Conservation (phyloP, 805 yeast species). For the Yarrowia sp. region DNA sequence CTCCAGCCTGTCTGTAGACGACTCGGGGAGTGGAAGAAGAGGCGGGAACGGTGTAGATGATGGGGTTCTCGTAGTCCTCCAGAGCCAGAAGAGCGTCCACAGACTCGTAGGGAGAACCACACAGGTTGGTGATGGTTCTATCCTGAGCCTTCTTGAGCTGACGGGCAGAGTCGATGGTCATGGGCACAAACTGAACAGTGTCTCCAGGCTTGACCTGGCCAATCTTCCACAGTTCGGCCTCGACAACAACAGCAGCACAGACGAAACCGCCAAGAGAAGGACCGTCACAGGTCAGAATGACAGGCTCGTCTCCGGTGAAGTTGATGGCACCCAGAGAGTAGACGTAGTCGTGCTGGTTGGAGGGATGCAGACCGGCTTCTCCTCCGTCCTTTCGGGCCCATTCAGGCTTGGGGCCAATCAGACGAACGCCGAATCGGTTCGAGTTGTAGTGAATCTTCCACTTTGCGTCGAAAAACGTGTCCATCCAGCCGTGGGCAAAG, state of each 20-base stretch:
- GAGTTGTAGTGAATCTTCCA: conserved; percentile 98
- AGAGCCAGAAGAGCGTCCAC: conserved; percentile 61
- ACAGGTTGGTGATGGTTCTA: conserved; percentile 33
- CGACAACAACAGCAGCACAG: conserved; percentile 92
- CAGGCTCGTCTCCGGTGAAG: conserved; percentile 98
- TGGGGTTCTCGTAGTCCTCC: conserved; percentile 67
- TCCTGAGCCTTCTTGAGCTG: conserved; percentile 61
- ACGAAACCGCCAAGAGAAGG: conserved; percentile 98
- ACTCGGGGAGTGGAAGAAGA: conserved; percentile 59
- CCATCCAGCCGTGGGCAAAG: conserved; percentile 70
- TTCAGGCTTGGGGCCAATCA: conserved; percentile 91
- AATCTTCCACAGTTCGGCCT: conserved; percentile 97
- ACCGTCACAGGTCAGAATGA: conserved; percentile 93
- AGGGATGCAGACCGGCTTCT: conserved; percentile 96
- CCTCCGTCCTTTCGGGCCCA: conserved; percentile 98
- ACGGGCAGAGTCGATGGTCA: conserved; percentile 65
- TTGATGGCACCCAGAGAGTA: conserved; percentile 95
- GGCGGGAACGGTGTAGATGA: conserved; percentile 51
- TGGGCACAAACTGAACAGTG: conserved; percentile 70
- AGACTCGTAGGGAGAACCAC: conserved; percentile 48
- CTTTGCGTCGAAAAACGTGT: conserved; percentile 65
- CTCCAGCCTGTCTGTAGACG: conserved; percentile 95
- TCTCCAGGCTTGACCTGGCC: conserved; percentile 98
- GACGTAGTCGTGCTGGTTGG: conserved; percentile 97
- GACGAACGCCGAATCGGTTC: conserved; percentile 91